Evolutionary conservation across 1,139 yeast species (phyloP), one percentile per base, ranked within the genome.

Genomic region (Lodderomyces pseudojiufengensis): DNA sequence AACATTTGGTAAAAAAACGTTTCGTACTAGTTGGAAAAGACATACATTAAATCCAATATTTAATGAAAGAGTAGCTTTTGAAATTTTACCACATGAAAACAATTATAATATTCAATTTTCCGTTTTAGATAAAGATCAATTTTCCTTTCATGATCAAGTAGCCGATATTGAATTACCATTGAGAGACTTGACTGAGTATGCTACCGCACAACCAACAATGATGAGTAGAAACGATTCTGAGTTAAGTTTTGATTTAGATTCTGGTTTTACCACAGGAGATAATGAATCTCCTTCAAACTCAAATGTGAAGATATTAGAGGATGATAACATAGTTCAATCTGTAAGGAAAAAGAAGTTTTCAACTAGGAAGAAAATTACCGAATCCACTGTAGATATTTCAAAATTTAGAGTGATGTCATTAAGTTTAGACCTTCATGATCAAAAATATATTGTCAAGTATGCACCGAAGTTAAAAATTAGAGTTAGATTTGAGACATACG

Each of bases 1-100:
- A 1, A 81, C 96, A 0, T 87, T 90, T 57, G 97, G 97, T 9
- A 83, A 85, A 51, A 83, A 84, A 45, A 87, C 94, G 0, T 90
- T 79, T 56, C 75, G 95, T 47, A 88, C 97, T 0, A 82, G 92
- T 16, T 84, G 88, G 80, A 76, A 81, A 48, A 76, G 87, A 21
- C 97, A 90, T 53, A 83, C 86, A 1, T 59, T 87, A 36, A 83
- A 82, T 40, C 98, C 98, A 0, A 72, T 80, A 1, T 92, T 80
- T 56, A 81, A 86, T 52, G 95, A 90, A 57, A 64, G 84, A 47
- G 62, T 90, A 28, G 81, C 92, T 2, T 82, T 92, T 55, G 95
- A 90, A 46, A 75, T 92, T 0, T 67, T 78, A 30, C 70, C 78
- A 3, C 76, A 74, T 45, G 97, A 88, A 54, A 61, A 63, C 23